phyloP scores from a whole-genome alignment of 441 rosid species.

The Geranium incanum region DNA sequence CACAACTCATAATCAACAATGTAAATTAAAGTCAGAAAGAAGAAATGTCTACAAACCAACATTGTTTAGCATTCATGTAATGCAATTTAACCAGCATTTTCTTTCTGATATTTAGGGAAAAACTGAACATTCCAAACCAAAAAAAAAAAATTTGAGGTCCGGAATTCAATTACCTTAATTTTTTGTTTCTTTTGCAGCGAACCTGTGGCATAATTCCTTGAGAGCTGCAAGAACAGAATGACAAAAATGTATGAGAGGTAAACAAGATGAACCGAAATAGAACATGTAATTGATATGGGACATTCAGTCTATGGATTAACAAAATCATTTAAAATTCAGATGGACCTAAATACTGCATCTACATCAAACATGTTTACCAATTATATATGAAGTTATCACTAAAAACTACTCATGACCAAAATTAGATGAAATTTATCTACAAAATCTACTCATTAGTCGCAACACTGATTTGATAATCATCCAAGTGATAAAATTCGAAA shows the following conservation, averaged over 20 bases:
- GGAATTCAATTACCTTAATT: slow-evolving; percentile 45
- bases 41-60: not conserved
- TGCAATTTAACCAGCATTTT: not conserved
- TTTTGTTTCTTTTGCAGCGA: slow-evolving; percentile 35
- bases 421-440: not conserved
- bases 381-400: not conserved
- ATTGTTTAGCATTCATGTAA: not conserved
- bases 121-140: not conserved
- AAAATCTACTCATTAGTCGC: not conserved
- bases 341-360: not conserved
- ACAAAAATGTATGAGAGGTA: not conserved
- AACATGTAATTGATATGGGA: not conserved
- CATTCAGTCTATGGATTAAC: not conserved
- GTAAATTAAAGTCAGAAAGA: not conserved
- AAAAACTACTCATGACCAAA: not conserved
- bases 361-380: not conserved
- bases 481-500: not conserved
- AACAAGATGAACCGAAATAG: not conserved
- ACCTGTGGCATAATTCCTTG: slow-evolving; percentile 44
- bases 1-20: not conserved
- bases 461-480: not conserved
- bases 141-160: not conserved
- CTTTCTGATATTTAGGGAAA: not conserved
- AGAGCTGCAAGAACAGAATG: slow-evolving; percentile 28
- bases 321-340: not conserved